Conservation (phyloP, 345 rosid species). For the Eutrema yunnanense region DNA sequence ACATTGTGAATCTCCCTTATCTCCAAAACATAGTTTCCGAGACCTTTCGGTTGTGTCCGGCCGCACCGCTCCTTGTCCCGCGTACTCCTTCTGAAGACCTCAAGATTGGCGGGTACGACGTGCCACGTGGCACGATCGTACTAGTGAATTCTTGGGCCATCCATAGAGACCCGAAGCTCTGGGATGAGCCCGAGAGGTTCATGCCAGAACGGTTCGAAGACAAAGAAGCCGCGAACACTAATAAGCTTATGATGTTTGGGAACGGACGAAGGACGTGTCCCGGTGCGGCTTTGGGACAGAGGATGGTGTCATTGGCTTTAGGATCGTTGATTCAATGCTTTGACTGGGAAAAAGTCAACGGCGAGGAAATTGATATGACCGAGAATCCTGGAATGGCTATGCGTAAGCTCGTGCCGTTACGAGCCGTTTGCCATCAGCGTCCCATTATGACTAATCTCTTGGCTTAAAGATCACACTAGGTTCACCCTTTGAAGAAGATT, state of each 20-base stretch:
- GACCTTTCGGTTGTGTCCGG: slow-evolving; percentile 25
- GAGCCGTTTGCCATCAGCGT: slow-evolving; percentile 35
- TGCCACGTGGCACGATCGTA: slow-evolving; percentile 42
- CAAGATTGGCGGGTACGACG: slow-evolving; percentile 33
- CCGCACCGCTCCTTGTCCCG: slow-evolving; percentile 29
- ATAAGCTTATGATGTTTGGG: slow-evolving; percentile 39
- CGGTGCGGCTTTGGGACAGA: slow-evolving; percentile 33
- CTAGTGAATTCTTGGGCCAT: slow-evolving; percentile 54
- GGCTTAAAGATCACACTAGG: neutral
- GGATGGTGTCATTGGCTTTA: slow-evolving; percentile 32
- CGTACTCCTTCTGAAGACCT: slow-evolving; percentile 21
- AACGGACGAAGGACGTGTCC: slow-evolving; percentile 46
- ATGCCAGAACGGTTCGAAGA: slow-evolving; percentile 50
- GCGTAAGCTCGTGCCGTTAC: slow-evolving; percentile 34
- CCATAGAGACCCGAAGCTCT: slow-evolving; percentile 41
- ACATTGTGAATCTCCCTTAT: slow-evolving; percentile 29
- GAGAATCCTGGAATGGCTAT: slow-evolving; percentile 38
- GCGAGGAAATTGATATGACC: slow-evolving; percentile 34
- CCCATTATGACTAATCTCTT: slow-evolving; percentile 22
- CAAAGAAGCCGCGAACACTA: neutral
- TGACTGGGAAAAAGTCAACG: slow-evolving; percentile 36
- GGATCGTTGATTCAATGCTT: slow-evolving; percentile 44
- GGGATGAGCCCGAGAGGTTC: slow-evolving; percentile 44
- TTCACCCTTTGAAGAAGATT: neutral
- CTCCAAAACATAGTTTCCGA: slow-evolving; percentile 38